These are phyloP conservation scores for Boechera retrofracta DNA, from an alignment of 345 rosid genomes.

Conservation along the genomic window DNA sequence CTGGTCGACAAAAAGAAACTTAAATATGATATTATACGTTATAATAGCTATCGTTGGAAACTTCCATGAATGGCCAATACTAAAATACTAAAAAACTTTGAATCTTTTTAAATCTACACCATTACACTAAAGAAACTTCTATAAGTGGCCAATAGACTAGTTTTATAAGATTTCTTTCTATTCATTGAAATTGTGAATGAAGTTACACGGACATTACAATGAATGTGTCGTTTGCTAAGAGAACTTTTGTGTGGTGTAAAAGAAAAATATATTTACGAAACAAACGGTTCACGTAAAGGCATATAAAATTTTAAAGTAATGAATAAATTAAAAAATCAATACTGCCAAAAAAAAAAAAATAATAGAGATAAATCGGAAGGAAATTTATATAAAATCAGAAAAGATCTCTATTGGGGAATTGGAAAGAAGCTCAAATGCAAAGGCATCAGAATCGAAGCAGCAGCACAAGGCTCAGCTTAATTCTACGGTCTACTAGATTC, in stretches of 20 bases:
- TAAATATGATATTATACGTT: neutral
- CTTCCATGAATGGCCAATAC: neutral
- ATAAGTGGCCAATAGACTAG: neutral
- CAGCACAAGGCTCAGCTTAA: constrained; percentile 6
- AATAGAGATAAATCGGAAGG: neutral
- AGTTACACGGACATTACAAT: neutral
- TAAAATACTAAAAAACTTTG: neutral
- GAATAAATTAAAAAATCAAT: neutral
- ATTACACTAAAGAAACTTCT: neutral
- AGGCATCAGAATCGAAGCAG: constrained; percentile 37
- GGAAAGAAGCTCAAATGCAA: constrained; percentile 46
- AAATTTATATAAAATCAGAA: constrained; percentile 27
- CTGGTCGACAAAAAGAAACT: neutral
- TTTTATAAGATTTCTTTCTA: neutral
- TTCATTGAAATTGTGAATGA: neutral
- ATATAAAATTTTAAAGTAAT: neutral
- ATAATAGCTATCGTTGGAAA: neutral
- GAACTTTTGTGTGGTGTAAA: neutral
- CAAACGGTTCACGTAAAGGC: too few species aligned
- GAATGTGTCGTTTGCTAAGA: neutral
- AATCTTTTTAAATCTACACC: neutral
- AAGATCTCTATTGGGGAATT: neutral
- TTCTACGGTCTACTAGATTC: constrained; percentile 43
- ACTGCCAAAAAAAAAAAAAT: neutral
- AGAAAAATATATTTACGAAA: neutral